Percentiles rank a stretch among this genome's conserved stretches.
Evolutionary conservation across 106 monocot species (phyloP).

Genomic region (Dioscorea dumetorum): DNA sequence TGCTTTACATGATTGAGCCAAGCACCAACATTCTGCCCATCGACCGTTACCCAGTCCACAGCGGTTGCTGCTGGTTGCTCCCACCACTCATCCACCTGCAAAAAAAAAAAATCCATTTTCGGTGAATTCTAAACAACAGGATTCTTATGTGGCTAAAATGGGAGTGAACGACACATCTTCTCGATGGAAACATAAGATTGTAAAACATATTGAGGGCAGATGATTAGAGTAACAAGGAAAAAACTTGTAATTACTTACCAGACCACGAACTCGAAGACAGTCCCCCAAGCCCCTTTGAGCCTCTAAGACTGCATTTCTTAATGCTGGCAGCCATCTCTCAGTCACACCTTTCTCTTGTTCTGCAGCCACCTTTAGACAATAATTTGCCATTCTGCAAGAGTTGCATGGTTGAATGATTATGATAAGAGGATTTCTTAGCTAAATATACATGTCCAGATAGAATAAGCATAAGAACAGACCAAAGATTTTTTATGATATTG

Average conservation of each 20-base stretch:
- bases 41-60: slow-evolving; percentile 87
- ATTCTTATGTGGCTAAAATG: too few relatives aligned
- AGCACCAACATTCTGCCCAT: slow-evolving; percentile 69
- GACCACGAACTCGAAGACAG: slow-evolving; percentile 69
- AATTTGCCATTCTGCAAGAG: slow-evolving; percentile 60
- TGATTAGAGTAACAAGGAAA: not conserved
- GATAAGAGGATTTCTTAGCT: too few relatives aligned
- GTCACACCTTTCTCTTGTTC: slow-evolving; percentile 68
- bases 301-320: slow-evolving; percentile 63
- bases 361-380: slow-evolving; percentile 71
- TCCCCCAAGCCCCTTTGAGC: slow-evolving; percentile 72
- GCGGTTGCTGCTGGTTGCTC: slow-evolving; percentile 90
- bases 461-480: too few relatives aligned
- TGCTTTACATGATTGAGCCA: slow-evolving; percentile 95
- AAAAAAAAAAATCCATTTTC: not conserved
- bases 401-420: not conserved
- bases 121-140: too few relatives aligned
- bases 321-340: slow-evolving; percentile 82
- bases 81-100: slow-evolving; percentile 98
- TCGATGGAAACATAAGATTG: too few relatives aligned
- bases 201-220: too few relatives aligned
- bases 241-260: slow-evolving; percentile 41
- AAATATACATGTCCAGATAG: too few relatives aligned
- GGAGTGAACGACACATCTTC: too few relatives aligned
- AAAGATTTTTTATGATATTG: too few relatives aligned